A percentile compares a stretch with the other conserved stretches of the same genome.
phyloP scores from a whole-genome alignment of 305 asterid species.

The Nicotiana rustica region DNA sequence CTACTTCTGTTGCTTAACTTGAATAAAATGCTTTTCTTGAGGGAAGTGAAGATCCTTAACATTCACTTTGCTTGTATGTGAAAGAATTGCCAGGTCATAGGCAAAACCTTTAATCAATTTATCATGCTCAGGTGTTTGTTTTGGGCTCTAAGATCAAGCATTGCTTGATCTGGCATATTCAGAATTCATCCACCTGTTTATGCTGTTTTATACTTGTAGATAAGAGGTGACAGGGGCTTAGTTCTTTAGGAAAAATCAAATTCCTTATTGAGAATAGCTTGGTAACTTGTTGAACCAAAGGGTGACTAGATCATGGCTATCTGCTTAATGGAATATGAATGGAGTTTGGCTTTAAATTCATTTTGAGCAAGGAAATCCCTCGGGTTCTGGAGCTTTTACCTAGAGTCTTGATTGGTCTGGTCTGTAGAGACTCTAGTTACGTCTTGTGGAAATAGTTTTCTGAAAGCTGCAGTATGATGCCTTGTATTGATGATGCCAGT shows the following conservation, averaged over 20 bases:
- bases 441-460: not conserved
- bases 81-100: not conserved
- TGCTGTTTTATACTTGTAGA: not conserved
- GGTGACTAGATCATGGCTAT: not conserved
- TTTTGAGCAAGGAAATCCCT: not conserved
- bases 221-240: not conserved
- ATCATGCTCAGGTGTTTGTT: not conserved
- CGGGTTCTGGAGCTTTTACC: not conserved
- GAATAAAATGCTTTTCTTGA: conserved; percentile 9
- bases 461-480: not conserved
- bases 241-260: not conserved
- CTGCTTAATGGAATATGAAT: not conserved
- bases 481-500: not conserved
- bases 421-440: not conserved
- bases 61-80: not conserved
- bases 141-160: not conserved
- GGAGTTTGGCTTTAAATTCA: not conserved
- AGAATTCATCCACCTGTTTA: not conserved
- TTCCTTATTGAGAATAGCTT: not conserved
- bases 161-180: not conserved
- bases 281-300: not conserved
- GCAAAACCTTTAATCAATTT: not conserved
- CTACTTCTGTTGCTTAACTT: not conserved
- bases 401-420: not conserved
- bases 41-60: conserved; percentile 9